Percentiles rank a stretch among this genome's conserved stretches.
These are phyloP conservation scores for Plasmodium inui DNA, from an alignment of 169 alveolate species.

Conservation along the genomic window DNA sequence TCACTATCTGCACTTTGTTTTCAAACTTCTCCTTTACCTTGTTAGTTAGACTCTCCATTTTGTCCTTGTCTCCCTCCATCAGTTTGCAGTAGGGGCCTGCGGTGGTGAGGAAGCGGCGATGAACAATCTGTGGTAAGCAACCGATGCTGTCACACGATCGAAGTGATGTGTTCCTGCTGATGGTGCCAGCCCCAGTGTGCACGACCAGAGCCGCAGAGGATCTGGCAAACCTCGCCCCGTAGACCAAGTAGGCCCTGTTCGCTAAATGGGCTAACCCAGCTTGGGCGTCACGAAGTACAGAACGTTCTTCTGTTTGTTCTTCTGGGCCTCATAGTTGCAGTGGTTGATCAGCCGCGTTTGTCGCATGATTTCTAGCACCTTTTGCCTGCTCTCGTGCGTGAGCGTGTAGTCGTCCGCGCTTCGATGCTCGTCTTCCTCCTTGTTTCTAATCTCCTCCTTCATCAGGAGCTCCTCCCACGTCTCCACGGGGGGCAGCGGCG, in stretches of 20 bases:
- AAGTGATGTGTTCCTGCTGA: too few species aligned
- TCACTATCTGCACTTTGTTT: constrained; percentile 44
- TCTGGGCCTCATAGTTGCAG: constrained; percentile 69
- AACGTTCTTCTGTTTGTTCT: constrained; percentile 47
- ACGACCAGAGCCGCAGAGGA: too few species aligned
- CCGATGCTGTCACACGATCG: too few species aligned
- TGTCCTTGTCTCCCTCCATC: constrained; percentile 63
- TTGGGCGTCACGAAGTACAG: constrained; percentile 75
- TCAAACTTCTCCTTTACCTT: constrained; percentile 71
- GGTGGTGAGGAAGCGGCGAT: background rate
- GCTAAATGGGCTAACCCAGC: constrained; percentile 24
- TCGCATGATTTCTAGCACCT: constrained; percentile 69
- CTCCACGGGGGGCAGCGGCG: constrained; percentile 74
- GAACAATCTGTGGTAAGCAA: background rate
- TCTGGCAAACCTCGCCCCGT: background rate
- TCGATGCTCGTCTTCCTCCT: constrained; percentile 48
- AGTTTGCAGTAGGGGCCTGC: constrained; percentile 72
- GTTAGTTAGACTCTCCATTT: constrained; percentile 62
- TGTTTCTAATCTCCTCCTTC: constrained; percentile 65
- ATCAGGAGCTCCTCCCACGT: constrained; percentile 72
- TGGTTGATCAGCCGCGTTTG: constrained; percentile 73
- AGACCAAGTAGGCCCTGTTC: too few species aligned
- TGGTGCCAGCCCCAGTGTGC: too few species aligned
- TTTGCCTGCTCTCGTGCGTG: constrained; percentile 63
- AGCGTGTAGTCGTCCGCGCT: constrained; percentile 47